Evolutionary conservation across 2,329 filamentous ascomycete species (phyloP), one percentile per base, ranked within the genome.

Genomic region (Penicillium sp.): DNA sequence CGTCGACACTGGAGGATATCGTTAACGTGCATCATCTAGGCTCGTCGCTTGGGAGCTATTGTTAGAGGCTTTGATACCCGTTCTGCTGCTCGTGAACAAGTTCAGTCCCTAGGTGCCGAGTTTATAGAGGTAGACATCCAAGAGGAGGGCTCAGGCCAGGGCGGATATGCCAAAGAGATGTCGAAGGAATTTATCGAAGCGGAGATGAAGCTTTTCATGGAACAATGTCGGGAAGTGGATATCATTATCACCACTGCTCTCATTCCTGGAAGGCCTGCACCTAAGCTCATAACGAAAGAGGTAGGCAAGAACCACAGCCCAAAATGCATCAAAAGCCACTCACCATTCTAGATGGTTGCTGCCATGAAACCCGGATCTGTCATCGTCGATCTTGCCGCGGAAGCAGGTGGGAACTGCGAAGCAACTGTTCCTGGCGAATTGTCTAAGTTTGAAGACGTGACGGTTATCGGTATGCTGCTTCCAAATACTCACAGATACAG

Each of bases 91-190:
- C 81, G 87, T 35, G 89, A 95, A 67, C 89, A 95, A 70, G 88
- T 95, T 1, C 86, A 95, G 65, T 94, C 88, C 4, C 79, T 95
- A 0, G 89, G 89, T 24, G 89, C 88, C 17, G 89, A 95, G 63
- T 94, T 94, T 61, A 80, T 95, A 57, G 87, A 95, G 68, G 88
- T 95, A 19, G 84, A 88, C 12, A 76, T 95, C 21, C 68, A 91
- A 57, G 89, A 95, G 69, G 88, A 93, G 53, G 89, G 89, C 2
- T 82, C 85, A 12, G 88, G 88, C 2, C 82, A 85, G 8, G 88
- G 89, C 26, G 89, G 89, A 15, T 95, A 95, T 62, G 88, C 87
- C 46, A 95, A 95, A 64, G 87, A 90, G 64, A 95, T 95, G 88
- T 93, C 87, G 48, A 89, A 91, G 62, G 88, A 91, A 58, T 95